Percentiles rank a stretch among this genome's conserved stretches.
Evolutionary conservation across 306 rosid genomes (phyloP).

Genomic region (Lathyrus tuberosus): DNA sequence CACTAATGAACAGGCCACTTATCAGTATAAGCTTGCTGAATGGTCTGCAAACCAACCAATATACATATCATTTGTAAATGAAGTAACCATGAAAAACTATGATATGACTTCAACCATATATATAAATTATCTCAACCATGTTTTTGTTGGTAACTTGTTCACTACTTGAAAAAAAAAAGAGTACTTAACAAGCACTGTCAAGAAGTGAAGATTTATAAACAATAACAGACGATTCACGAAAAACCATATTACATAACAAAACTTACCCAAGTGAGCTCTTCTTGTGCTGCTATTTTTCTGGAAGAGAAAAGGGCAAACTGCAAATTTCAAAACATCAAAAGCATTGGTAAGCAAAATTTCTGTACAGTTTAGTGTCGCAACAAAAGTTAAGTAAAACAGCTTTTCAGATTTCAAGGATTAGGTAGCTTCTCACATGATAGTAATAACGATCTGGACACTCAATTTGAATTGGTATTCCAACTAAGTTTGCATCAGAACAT

Average conservation of each 20-base stretch:
- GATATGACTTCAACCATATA: neutral
- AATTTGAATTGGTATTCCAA: conserved; percentile 81
- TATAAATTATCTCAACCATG: conserved; percentile 22
- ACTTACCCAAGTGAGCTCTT: conserved; percentile 88
- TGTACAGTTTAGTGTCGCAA: conserved; percentile 20
- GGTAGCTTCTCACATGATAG: conserved; percentile 71
- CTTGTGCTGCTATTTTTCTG: conserved; percentile 70
- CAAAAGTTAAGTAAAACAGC: conserved; percentile 27
- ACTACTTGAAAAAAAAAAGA: conserved; percentile 15
- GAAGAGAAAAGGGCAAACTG: conserved; percentile 89
- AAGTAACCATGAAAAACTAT: conserved; percentile 25
- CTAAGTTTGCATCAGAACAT: conserved; percentile 89
- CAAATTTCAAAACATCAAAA: conserved; percentile 35
- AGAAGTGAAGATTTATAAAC: conserved; percentile 18
- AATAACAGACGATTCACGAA: conserved; percentile 31
- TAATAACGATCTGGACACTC: conserved; percentile 69
- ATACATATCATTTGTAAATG: conserved; percentile 10
- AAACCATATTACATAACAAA: conserved; percentile 36
- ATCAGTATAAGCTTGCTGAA: conserved; percentile 11
- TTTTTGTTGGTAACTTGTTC: neutral
- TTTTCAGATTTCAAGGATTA: conserved; percentile 33
- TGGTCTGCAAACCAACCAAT: conserved; percentile 27
- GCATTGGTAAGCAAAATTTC: conserved; percentile 32
- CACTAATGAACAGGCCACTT: conserved; percentile 6
- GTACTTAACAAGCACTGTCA: conserved; percentile 17